Evolutionary conservation across 345 rosid species (phyloP), one percentile per base, ranked within the genome.

Genomic region (Salix koriyanagi): DNA sequence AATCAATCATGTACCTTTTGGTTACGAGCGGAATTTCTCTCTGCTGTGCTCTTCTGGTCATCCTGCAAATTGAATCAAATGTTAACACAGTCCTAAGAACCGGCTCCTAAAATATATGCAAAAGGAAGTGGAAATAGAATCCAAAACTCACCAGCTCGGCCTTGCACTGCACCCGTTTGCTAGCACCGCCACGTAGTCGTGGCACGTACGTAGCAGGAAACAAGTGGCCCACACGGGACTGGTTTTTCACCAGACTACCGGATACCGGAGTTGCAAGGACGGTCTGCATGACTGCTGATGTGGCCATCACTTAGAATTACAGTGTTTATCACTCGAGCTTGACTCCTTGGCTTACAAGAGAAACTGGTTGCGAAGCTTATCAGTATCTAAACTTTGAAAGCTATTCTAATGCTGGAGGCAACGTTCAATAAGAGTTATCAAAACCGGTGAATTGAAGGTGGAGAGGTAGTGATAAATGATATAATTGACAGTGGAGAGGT

Each of bases 221-320:
- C 48, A 76, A 79, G 44, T 76, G 80, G 74, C 12, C 75, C 67
- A 73, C 78, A 41, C 78, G 75, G 4, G n/a, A 19, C 2, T 50
- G 34, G n/a, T 44, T 44, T 44, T 15, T 76, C 7, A 75, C 26
- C 28, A 77, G 75, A 18, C 80, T 2, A 3, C 15, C 73, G 25
- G 79, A 16, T 1, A 83, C 69, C 2, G 92, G 89, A 36, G 79
- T 78, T 0, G 83, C 82, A 0, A 90, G 79, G 67, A 87, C 76
- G 1, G 91, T 77, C 30, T 88, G 95, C 84, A 88, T 75, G 60
- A 72, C 67, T 42, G 86, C 50, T 0, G 86, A 69, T 16, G 86
- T 79, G 37, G 91, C 87, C 89, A 91, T 89, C 1, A 34, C 18
- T 23, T 11, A 4, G 3, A 39, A 30, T 30, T 30, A 8, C 0